Evolutionary conservation across 148 eudicot genomes (phyloP), one percentile per base, ranked within the genome.

Genomic region (Linanthus parryae): DNA sequence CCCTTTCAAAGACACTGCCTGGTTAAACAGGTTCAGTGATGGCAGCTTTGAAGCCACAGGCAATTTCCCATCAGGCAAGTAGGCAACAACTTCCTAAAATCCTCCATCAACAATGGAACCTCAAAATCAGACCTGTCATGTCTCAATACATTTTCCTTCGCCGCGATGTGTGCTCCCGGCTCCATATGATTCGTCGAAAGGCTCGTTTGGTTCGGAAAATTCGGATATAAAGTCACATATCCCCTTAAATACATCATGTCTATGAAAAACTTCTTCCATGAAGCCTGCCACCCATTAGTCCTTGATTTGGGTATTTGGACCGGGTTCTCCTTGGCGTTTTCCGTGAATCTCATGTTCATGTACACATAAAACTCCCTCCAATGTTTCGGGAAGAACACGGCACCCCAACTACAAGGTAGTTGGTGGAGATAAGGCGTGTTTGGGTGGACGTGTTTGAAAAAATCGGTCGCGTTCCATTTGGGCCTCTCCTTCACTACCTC

Each of bases 131-230:
- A 13, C 82, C 82, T 88, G 50, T 84, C 64, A 33, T 88, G 96
- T 50, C 23, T 66, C 4, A 88, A 65, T 4, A 69, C 80, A 28
- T 84, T 89, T 54, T 89, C 88, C 61, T 89, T 85, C 0, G 97
- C 90, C 42, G 82, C 60, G 0, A 89, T 82, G 31, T 89, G 97
- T 4, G 95, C 87, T n/a, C 97, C 90, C 0, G 97, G 95, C 52
- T 89, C 97, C 94, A 89, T 89, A 47, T 89, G 97, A 22, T 89
- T 89, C 0, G 97, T 89, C 24, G 97, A 89, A 39, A 89, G 85
- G 65, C 97, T 89, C 25, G 72, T 66, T 46, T 89, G 97, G 23
- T 71, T 63, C 0, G 97, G 95, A 52, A 89, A 89, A 48, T 89
- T 89, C 0, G 97, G 97, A 26, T 89, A 89, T 0, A 89, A 59